A percentile compares a stretch with the other conserved stretches of the same genome.
phyloP scores from a whole-genome alignment of 202 grass and related monocot genomes.

The Saccharum hybrid region DNA sequence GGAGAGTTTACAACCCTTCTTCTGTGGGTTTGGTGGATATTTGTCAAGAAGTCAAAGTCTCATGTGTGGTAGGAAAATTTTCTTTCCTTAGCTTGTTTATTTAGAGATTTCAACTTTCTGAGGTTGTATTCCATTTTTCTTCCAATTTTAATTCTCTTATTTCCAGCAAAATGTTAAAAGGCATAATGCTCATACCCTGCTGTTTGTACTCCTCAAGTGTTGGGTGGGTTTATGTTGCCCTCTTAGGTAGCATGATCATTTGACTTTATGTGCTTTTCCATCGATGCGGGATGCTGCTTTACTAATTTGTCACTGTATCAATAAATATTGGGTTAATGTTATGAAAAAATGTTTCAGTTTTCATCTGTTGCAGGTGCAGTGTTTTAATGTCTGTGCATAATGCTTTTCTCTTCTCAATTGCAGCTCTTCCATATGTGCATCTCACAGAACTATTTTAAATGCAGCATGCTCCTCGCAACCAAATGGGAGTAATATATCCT shows the following conservation, averaged over 20 bases:
- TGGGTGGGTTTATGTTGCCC: neutral
- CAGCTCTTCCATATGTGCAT: neutral
- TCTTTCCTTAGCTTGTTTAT: neutral
- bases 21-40: neutral
- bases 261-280: neutral
- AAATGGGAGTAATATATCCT: constrained; percentile 58
- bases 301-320: neutral
- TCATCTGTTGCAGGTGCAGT: constrained; percentile 9
- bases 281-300: neutral
- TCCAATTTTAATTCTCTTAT: constrained; percentile 5
- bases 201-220: constrained; percentile 3
- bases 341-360: constrained; percentile 4
- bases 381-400: neutral
- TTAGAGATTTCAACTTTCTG: constrained; percentile 2
- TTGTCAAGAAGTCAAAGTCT: neutral
- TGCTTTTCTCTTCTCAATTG: neutral
- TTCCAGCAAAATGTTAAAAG: neutral
- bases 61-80: neutral
- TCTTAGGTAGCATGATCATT: neutral
- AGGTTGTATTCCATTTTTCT: neutral
- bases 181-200: neutral
- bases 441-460: constrained; percentile 1
- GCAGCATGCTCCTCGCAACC: constrained; percentile 51
- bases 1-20: neutral
- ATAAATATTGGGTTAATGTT: neutral